Evolutionary conservation across 2,329 filamentous ascomycete genomes (phyloP).

Genomic region (Gliomastix tumulicola): DNA sequence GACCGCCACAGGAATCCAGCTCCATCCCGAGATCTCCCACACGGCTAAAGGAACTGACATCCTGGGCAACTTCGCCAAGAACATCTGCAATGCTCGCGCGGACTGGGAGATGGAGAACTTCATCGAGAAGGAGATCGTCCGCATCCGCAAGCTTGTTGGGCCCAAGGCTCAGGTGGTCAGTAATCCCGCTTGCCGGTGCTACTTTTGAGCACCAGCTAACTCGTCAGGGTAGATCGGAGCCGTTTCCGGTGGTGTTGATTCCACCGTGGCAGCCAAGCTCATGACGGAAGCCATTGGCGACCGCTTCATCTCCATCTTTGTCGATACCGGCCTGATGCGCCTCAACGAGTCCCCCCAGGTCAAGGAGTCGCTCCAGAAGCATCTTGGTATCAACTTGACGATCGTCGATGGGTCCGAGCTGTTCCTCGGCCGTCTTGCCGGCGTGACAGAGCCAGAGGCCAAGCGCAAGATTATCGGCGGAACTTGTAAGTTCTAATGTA

Average conservation of each 20-base stretch:
- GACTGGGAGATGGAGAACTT: slow-evolving; percentile 88
- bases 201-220: neutral
- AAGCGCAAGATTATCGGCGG: slow-evolving; percentile 89
- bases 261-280: slow-evolving; percentile 77
- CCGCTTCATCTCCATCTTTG: slow-evolving; percentile 70
- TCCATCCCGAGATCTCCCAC: slow-evolving; percentile 71
- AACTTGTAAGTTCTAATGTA: slow-evolving; percentile 29
- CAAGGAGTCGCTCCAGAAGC: slow-evolving; percentile 67
- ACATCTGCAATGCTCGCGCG: slow-evolving; percentile 69
- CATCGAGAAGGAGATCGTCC: slow-evolving; percentile 68
- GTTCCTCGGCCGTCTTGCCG: slow-evolving; percentile 72
- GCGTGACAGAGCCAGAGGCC: slow-evolving; percentile 71
- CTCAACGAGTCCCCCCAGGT: slow-evolving; percentile 79
- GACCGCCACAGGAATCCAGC: slow-evolving; percentile 57
- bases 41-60: slow-evolving; percentile 51
- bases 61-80: slow-evolving; percentile 75
- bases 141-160: slow-evolving; percentile 78
- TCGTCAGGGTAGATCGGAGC: slow-evolving; percentile 41
- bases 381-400: slow-evolving; percentile 85
- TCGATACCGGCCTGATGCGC: slow-evolving; percentile 82
- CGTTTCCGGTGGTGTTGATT: slow-evolving; percentile 73
- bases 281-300: slow-evolving; percentile 83
- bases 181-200: no score
- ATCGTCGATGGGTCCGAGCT: slow-evolving; percentile 72
- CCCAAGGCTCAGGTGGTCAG: slow-evolving; percentile 74